phyloP scores from a whole-genome alignment of 345 rosid species.

The Leavenworthia alabamica region DNA sequence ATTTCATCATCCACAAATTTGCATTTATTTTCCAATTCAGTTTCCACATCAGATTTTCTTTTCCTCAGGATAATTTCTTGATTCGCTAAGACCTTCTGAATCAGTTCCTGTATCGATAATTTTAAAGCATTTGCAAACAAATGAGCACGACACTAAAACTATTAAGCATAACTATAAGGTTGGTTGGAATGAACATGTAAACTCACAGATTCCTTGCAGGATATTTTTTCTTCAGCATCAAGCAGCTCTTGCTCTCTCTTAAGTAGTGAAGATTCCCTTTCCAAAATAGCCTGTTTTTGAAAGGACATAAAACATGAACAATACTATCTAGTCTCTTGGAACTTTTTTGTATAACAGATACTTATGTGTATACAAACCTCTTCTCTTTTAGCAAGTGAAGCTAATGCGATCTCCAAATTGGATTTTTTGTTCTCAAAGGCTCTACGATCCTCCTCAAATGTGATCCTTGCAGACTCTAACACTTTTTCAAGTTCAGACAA shows the following conservation, averaged over 20 bases:
- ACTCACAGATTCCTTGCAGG: conserved; percentile 79
- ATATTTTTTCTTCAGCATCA: conserved; percentile 58
- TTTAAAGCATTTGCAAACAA: background rate
- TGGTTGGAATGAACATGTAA: conserved; percentile 10
- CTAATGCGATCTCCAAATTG: conserved; percentile 44
- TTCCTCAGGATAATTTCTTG: conserved; percentile 56
- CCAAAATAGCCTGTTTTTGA: conserved; percentile 45
- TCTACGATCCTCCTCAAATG: conserved; percentile 48
- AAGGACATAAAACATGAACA: background rate
- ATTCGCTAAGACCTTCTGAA: conserved; percentile 50
- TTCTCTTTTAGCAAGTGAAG: conserved; percentile 59
- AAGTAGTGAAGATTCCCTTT: conserved; percentile 50
- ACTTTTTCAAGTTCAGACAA: conserved; percentile 50
- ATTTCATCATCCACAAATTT: conserved; percentile 77
- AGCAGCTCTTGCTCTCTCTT: conserved; percentile 72
- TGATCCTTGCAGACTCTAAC: conserved; percentile 48
- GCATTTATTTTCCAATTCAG: conserved; percentile 57
- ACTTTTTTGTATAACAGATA: background rate
- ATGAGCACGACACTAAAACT: conserved; percentile 2
- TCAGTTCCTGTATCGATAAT: conserved; percentile 47
- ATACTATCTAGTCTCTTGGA: background rate
- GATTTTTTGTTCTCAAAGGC: conserved; percentile 49
- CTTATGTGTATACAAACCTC: conserved; percentile 44
- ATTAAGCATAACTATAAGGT: conserved; percentile 3
- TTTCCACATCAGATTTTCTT: conserved; percentile 66